Conservation (phyloP, 2,329 filamentous ascomycete species). For the Truncatella angustata region DNA sequence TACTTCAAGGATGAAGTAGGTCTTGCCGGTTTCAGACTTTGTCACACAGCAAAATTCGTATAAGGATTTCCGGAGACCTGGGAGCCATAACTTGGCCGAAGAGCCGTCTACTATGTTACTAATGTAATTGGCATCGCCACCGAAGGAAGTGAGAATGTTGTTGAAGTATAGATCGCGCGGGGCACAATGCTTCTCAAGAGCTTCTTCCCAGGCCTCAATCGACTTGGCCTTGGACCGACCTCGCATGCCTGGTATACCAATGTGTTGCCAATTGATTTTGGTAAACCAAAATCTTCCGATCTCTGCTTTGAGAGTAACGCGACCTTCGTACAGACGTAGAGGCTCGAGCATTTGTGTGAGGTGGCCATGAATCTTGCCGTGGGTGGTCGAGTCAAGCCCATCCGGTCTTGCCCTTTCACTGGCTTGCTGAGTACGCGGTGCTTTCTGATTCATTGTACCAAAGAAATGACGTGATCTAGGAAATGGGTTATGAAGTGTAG, state of each 20-base stretch:
- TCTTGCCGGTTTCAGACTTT: not conserved
- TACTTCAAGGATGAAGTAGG: conserved; percentile 23
- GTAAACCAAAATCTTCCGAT: conserved; percentile 11
- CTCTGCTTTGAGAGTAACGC: conserved; percentile 8
- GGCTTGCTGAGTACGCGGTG: not conserved
- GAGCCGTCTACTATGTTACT: not conserved
- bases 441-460: not conserved
- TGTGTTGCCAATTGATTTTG: not conserved
- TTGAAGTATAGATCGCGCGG: not conserved
- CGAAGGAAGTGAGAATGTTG: conserved; percentile 4
- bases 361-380: not conserved
- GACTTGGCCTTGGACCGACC: not conserved
- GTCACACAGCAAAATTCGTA: conserved; percentile 13
- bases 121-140: conserved; percentile 12
- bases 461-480: not conserved
- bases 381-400: not conserved
- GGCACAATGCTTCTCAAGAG: not conserved
- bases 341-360: conserved; percentile 9
- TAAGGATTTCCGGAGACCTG: not conserved
- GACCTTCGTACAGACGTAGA: conserved; percentile 9
- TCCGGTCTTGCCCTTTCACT: not conserved
- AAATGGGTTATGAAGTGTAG: not conserved
- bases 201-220: conserved; percentile 2
- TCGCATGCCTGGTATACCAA: conserved; percentile 5
- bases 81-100: not conserved